phyloP scores from a whole-genome alignment of 2,329 filamentous ascomycete species.

The Trichophyton schoenleinii region DNA sequence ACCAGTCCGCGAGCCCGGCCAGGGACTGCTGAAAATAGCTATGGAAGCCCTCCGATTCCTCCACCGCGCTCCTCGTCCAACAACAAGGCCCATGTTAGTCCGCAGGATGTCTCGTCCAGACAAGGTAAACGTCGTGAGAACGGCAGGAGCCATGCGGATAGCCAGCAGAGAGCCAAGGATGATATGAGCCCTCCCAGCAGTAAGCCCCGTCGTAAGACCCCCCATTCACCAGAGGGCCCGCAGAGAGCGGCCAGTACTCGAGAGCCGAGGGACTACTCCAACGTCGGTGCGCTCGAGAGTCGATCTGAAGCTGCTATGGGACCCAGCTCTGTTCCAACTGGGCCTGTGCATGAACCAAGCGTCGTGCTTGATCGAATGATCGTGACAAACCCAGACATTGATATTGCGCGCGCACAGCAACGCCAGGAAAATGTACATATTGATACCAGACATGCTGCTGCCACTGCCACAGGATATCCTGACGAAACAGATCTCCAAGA shows the following conservation, averaged over 20 bases:
- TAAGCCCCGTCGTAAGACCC: constrained; percentile 37
- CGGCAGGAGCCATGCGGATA: constrained; percentile 19
- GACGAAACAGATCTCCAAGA: constrained; percentile 41
- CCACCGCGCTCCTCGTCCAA: constrained; percentile 74
- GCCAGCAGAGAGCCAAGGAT: constrained; percentile 32
- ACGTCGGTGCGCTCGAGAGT: constrained; percentile 22
- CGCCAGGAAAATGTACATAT: constrained; percentile 34
- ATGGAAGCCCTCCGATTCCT: constrained; percentile 53
- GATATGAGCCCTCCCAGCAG: constrained; percentile 23
- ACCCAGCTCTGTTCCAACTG: constrained; percentile 44
- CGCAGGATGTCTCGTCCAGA: constrained; percentile 26
- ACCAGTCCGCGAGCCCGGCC: constrained; percentile 16
- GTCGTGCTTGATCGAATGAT: constrained; percentile 66
- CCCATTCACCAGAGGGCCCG: constrained; percentile 36
- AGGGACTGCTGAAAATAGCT: constrained; percentile 34
- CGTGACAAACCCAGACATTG: constrained; percentile 61
- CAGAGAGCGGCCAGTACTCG: constrained; percentile 31
- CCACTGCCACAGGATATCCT: constrained; percentile 26
- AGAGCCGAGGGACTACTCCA: constrained; percentile 28
- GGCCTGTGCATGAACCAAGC: constrained; percentile 61
- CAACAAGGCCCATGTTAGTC: constrained; percentile 38
- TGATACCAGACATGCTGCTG: constrained; percentile 40
- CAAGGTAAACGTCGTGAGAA: constrained; percentile 31
- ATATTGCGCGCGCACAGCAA: constrained; percentile 58
- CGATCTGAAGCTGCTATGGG: constrained; percentile 36